phyloP scores from a whole-genome alignment of 495 filamentous ascomycete species.

The Aspergillus biplanus region DNA sequence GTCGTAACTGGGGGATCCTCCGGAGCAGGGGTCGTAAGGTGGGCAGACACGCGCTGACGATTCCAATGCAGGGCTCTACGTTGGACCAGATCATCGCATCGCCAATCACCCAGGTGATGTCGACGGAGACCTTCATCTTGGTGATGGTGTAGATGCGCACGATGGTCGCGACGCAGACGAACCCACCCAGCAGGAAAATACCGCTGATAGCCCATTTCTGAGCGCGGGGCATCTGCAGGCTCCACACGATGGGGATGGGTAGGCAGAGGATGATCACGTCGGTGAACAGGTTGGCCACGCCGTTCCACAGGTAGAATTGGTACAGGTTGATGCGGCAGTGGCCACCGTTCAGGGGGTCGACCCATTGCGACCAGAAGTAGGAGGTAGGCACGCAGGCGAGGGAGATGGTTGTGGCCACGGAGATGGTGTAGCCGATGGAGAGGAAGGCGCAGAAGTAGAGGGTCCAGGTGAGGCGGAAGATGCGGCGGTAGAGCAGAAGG shows the following conservation, averaged over 20 bases:
- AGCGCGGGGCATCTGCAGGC: constrained; percentile 31
- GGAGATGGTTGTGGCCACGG: constrained; percentile 16
- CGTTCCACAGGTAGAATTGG: constrained; percentile 23
- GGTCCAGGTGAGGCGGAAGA: constrained; percentile 22
- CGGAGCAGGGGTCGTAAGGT: constrained; percentile 24
- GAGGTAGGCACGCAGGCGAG: constrained; percentile 20
- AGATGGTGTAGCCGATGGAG: constrained; percentile 18
- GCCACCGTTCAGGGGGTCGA: constrained; percentile 18
- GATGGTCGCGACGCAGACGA: constrained; percentile 33
- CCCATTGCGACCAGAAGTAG: constrained; percentile 25
- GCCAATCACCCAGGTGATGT: constrained; percentile 27
- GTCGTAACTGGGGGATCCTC: not conserved
- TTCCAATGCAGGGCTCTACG: constrained; percentile 28
- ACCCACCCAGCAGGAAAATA: constrained; percentile 40
- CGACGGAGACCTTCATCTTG: constrained; percentile 19
- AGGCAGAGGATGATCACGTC: constrained; percentile 40
- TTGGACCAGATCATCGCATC: constrained; percentile 28
- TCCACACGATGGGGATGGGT: constrained; percentile 41
- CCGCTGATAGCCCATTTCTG: constrained; percentile 35
- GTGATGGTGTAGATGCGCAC: constrained; percentile 27
- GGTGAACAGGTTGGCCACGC: constrained; percentile 32
- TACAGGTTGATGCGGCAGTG: constrained; percentile 21
- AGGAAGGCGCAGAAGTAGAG: constrained; percentile 24
- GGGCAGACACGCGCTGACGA: constrained; percentile 32
- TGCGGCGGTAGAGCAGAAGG: constrained; percentile 25